These are phyloP conservation scores for Chrysoporthe austroafricana DNA, from an alignment of 2,329 filamentous ascomycete genomes.

Conservation along the genomic window DNA sequence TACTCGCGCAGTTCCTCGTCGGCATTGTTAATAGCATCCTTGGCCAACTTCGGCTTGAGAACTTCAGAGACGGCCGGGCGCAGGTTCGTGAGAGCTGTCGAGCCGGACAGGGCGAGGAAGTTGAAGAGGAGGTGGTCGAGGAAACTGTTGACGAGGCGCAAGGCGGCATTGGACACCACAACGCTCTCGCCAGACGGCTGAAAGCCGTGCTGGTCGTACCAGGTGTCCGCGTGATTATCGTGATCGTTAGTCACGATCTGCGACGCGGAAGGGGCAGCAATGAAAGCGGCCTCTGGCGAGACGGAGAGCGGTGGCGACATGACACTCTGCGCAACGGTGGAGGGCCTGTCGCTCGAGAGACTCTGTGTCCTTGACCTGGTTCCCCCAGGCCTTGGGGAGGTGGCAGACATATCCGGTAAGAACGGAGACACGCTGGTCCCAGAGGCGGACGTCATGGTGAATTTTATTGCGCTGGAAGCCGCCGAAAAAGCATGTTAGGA, in stretches of 20 bases:
- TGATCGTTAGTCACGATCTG: constrained; percentile 91
- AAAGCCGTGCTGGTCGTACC: constrained; percentile 70
- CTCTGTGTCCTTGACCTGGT: constrained; percentile 59
- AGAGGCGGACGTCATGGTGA: constrained; percentile 24
- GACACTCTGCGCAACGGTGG: constrained; percentile 60
- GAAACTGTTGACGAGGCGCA: constrained; percentile 85
- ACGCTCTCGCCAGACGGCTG: constrained; percentile 70
- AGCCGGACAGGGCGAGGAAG: constrained; percentile 79
- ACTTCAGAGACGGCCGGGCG: constrained; percentile 84
- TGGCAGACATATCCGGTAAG: constrained; percentile 20
- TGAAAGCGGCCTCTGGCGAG: constrained; percentile 81
- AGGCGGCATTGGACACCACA: constrained; percentile 71
- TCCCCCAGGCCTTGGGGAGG: constrained; percentile 29
- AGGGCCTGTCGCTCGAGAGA: constrained; percentile 73
- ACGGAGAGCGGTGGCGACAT: constrained; percentile 70
- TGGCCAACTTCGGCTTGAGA: constrained; percentile 85
- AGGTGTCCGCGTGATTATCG: constrained; percentile 71
- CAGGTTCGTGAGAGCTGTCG: constrained; percentile 74
- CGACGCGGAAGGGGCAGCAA: constrained; percentile 84
- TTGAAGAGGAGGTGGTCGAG: constrained; percentile 92
- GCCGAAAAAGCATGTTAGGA: constrained; percentile 20
- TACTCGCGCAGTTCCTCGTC: constrained; percentile 72
- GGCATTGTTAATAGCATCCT: constrained; percentile 53
- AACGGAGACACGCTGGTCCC: constrained; percentile 25
- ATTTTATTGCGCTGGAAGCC: constrained; percentile 19